A percentile compares a stretch with the other conserved stretches of the same genome.
These are phyloP conservation scores for Aspergillus alliaceus DNA, from an alignment of 2,329 filamentous ascomycete genomes.

Conservation along the genomic window DNA sequence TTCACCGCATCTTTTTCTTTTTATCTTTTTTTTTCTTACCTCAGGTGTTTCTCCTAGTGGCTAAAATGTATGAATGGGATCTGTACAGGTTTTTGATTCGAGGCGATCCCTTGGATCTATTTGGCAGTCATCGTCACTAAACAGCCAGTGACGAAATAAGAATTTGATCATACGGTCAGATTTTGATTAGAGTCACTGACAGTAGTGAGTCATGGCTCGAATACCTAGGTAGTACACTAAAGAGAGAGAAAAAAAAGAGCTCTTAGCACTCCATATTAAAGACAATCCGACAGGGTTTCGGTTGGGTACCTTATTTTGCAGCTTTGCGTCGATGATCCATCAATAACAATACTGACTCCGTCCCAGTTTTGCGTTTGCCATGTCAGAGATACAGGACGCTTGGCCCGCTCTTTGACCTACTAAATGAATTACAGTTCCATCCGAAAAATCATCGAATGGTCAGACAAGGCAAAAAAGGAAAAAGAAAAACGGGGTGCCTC, in stretches of 20 bases:
- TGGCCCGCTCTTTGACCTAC: conserved; percentile 8
- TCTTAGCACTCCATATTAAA: too few species aligned
- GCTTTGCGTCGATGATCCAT: conserved; percentile 9
- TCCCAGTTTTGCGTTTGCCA: conserved; percentile 2
- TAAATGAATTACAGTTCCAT: background rate
- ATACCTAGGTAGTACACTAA: too few species aligned
- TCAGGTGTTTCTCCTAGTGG: background rate
- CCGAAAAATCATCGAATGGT: background rate
- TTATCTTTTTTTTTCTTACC: conserved; percentile 8
- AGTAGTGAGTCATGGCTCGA: background rate
- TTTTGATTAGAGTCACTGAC: background rate
- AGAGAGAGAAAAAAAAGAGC: background rate
- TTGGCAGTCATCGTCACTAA: background rate
- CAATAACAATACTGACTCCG: conserved; percentile 1
- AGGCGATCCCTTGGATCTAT: conserved; percentile 9
- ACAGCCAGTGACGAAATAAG: background rate
- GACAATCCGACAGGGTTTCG: background rate
- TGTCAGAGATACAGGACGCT: conserved; percentile 7
- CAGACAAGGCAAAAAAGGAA: background rate
- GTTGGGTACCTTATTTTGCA: conserved; percentile 23
- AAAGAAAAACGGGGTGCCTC: background rate
- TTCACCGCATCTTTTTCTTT: conserved; percentile 36
- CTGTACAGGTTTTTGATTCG: conserved; percentile 7
- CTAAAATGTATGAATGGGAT: conserved; percentile 8
- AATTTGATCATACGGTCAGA: background rate